Base-by-base conservation (phyloP, 352 stramenopile species). In the Globisporangium emineosum region DNA sequence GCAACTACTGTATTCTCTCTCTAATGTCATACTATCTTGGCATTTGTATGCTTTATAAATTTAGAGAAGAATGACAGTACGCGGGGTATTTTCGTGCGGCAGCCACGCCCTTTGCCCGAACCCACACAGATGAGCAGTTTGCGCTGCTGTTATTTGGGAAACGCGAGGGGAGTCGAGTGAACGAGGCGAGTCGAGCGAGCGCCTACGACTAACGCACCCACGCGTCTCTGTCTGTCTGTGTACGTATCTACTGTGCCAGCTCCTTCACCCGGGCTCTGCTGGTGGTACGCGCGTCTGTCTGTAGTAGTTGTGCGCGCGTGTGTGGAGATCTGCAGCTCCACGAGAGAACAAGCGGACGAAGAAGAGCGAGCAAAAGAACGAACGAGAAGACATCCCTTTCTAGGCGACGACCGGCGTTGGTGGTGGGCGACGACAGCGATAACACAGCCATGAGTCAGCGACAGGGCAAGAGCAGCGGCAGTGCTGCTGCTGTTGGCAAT, bases 371-470 rank as follows among this genome's bases (percentile, higher is more conserved):
- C 13, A 25, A 35, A 42, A 57, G 25, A 55, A 54, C 47, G 51
- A 33, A 19, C 29, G n/a, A 42, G 52, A 43, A 32, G 8, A 9
- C 30, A 12, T 12, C 19, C 40, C 17, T 15, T 37, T 17, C 21
- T 40, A 42, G 29, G 15, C 49, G 25, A 15, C 49, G 13, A 33
- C 47, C 5, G 23, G 25, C n/a, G 49, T 13, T 55, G 25, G 10
- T 33, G 19, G 49, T 19, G 33, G n/a, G n/a, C n/a, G n/a, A 21
- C 9, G 29, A 33, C 15, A 32, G 50, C 51, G 6, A 4, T 6
- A 42, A 57, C 19, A 42, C 13, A 42, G 8, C 3, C 27, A 67
- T 67, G 62, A 67, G 62, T 40, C 62, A 67, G 21, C 60, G 57
- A 37, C 32, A 43, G 52, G 52, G 52, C 52, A 57, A 30, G 19